Conservation (phyloP, 495 filamentous ascomycete species). For the Delitschia confertaspora region DNA sequence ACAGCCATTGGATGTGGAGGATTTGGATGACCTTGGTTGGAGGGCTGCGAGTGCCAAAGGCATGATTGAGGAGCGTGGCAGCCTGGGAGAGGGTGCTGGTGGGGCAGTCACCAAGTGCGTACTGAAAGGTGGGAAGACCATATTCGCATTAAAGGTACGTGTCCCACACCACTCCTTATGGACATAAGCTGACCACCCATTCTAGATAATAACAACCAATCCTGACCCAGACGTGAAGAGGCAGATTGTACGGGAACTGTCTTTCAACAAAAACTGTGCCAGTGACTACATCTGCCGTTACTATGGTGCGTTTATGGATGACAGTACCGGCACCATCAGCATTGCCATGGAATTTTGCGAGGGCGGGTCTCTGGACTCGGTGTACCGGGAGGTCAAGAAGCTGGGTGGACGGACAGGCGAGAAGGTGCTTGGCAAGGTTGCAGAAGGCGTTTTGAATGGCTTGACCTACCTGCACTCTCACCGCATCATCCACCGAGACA, state of each 20-base stretch:
- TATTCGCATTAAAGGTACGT: slow-evolving; percentile 91
- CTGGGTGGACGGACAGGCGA: slow-evolving; percentile 91
- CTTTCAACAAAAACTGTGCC: slow-evolving; percentile 94
- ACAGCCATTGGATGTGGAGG: slow-evolving; percentile 75
- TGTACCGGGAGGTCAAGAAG: slow-evolving; percentile 94
- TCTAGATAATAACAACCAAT: slow-evolving; percentile 91
- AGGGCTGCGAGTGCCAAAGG: slow-evolving; percentile 81
- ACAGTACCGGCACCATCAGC: slow-evolving; percentile 84
- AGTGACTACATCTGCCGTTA: slow-evolving; percentile 93
- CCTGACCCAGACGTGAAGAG: slow-evolving; percentile 96
- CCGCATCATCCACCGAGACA: slow-evolving; percentile 97
- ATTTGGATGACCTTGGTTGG: slow-evolving; percentile 93
- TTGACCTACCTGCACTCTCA: slow-evolving; percentile 92
- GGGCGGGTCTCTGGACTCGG: slow-evolving; percentile 86
- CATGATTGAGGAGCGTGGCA: slow-evolving; percentile 78
- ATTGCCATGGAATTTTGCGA: slow-evolving; percentile 99
- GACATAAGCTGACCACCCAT: slow-evolving; percentile 10
- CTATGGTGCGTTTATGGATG: slow-evolving; percentile 92
- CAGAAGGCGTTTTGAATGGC: slow-evolving; percentile 88
- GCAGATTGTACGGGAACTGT: slow-evolving; percentile 89
- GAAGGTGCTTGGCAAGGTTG: slow-evolving; percentile 96
- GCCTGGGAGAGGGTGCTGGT: slow-evolving; percentile 88
- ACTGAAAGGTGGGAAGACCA: slow-evolving; percentile 80
- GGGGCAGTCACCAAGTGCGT: slow-evolving; percentile 89
- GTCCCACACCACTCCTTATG: background rate